Percentiles rank a stretch among this genome's conserved stretches.
Evolutionary conservation across 2,329 filamentous ascomycete species (phyloP).

Genomic region (Diplodia sapinea): DNA sequence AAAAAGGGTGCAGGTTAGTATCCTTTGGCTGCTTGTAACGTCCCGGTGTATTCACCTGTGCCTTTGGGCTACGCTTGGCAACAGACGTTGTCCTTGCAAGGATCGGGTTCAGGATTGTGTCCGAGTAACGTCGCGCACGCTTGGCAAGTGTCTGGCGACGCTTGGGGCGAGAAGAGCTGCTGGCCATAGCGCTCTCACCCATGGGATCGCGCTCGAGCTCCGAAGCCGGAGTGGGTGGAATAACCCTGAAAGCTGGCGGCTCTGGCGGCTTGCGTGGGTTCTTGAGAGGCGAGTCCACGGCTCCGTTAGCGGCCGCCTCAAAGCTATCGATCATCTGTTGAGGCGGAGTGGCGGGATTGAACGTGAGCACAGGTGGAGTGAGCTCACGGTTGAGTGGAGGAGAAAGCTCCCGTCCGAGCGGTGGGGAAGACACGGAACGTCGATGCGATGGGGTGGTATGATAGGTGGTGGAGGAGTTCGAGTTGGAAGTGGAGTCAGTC

Average conservation of each 20-base stretch:
- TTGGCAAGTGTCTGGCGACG: slow-evolving; percentile 51
- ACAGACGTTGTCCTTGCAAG: slow-evolving; percentile 38
- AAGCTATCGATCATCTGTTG: slow-evolving; percentile 38
- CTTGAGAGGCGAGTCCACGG: slow-evolving; percentile 62
- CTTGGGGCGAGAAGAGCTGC: slow-evolving; percentile 41
- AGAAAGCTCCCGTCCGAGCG: slow-evolving; percentile 8
- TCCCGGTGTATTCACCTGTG: slow-evolving; percentile 36
- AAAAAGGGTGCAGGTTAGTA: slow-evolving; percentile 63
- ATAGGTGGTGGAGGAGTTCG: slow-evolving; percentile 11
- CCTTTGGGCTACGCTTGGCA: slow-evolving; percentile 31
- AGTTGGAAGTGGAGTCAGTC: slow-evolving; percentile 36
- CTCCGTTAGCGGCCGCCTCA: neutral
- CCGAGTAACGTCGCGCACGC: slow-evolving; percentile 54
- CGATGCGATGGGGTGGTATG: slow-evolving; percentile 3
- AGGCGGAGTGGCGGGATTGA: slow-evolving; percentile 45
- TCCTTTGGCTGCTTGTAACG: slow-evolving; percentile 44
- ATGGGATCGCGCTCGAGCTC: slow-evolving; percentile 52
- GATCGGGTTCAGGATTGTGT: slow-evolving; percentile 51
- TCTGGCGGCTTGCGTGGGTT: slow-evolving; percentile 64
- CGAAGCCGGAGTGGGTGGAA: slow-evolving; percentile 59
- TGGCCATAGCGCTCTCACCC: slow-evolving; percentile 23
- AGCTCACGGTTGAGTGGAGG: slow-evolving; percentile 9
- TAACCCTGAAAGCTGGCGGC: slow-evolving; percentile 62
- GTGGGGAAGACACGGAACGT: slow-evolving; percentile 17
- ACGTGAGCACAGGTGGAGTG: slow-evolving; percentile 40